These are phyloP conservation scores for Ascoidea rubescens DNA, from an alignment of 805 yeast genomes.

Conservation along the genomic window DNA sequence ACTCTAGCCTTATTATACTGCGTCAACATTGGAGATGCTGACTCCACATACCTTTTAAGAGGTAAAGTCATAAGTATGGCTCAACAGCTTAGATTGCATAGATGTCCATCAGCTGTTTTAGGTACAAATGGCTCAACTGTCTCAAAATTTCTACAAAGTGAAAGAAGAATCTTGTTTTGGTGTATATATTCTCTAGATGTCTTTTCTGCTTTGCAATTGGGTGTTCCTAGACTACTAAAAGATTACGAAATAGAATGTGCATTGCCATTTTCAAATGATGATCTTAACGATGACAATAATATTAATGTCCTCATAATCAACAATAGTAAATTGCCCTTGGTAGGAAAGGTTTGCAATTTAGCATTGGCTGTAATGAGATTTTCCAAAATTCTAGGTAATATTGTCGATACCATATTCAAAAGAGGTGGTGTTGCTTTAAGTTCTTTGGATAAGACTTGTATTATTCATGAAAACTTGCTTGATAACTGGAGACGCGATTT, in stretches of 20 bases:
- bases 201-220: constrained; percentile 60
- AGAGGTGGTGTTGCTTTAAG: constrained; percentile 28
- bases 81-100: constrained; percentile 70
- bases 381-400: constrained; percentile 58
- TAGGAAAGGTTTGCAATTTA: constrained; percentile 53
- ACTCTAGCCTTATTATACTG: constrained; percentile 59
- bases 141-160: constrained; percentile 62
- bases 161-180: constrained; percentile 77
- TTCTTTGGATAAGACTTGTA: constrained; percentile 19
- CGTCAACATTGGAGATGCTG: constrained; percentile 57
- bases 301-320: constrained; percentile 47
- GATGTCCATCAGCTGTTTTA: constrained; percentile 76
- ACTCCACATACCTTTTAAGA: constrained; percentile 61
- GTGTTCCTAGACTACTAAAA: constrained; percentile 69
- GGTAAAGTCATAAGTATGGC: constrained; percentile 72
- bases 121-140: constrained; percentile 52
- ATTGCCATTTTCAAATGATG: constrained; percentile 47
- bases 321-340: constrained; percentile 43
- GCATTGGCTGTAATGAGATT: constrained; percentile 56
- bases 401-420: constrained; percentile 57
- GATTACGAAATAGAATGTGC: constrained; percentile 83
- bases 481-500: constrained; percentile 71
- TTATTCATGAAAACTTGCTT: constrained; percentile 47
- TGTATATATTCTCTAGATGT: constrained; percentile 65
- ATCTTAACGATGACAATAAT: constrained; percentile 24